phyloP scores from a whole-genome alignment of 495 filamentous ascomycete genomes.

The Copromyces sp. region DNA sequence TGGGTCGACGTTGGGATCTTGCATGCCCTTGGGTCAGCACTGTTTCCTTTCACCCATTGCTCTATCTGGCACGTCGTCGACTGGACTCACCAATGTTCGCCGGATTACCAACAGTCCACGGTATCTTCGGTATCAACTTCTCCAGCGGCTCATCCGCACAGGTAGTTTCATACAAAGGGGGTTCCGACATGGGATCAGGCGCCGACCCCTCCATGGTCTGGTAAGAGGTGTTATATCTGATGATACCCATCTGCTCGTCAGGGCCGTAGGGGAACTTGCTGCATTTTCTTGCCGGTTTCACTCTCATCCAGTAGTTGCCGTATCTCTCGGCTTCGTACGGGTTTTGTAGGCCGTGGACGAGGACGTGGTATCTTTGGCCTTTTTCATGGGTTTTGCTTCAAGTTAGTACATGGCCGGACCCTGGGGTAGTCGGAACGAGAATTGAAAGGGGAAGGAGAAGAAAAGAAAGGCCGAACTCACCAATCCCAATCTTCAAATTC shows the following conservation, averaged over 20 bases:
- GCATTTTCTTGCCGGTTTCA: neutral
- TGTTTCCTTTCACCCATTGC: too few relatives aligned
- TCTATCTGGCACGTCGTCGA: too few relatives aligned
- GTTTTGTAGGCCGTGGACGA: constrained; percentile 44
- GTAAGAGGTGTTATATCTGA: constrained; percentile 2
- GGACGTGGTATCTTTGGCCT: constrained; percentile 52
- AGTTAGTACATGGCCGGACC: too few relatives aligned
- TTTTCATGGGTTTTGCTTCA: too few relatives aligned
- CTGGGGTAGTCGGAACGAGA: too few relatives aligned
- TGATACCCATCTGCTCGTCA: constrained; percentile 9
- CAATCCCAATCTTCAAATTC: constrained; percentile 10
- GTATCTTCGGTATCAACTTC: neutral
- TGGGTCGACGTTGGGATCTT: neutral
- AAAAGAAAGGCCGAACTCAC: neutral
- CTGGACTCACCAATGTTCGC: constrained; percentile 5
- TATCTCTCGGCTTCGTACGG: neutral
- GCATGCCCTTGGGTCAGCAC: neutral
- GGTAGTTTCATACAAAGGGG: constrained; percentile 1
- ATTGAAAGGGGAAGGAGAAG: too few relatives aligned
- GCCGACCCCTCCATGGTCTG: neutral
- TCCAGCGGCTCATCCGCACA: constrained; percentile 10
- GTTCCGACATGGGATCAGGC: constrained; percentile 8
- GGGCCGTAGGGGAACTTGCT: constrained; percentile 6
- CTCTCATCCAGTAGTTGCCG: constrained; percentile 42
- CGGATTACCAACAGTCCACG: constrained; percentile 6